These are phyloP conservation scores for Pyrus communis DNA, from an alignment of 306 rosid species.

Conservation along the genomic window DNA sequence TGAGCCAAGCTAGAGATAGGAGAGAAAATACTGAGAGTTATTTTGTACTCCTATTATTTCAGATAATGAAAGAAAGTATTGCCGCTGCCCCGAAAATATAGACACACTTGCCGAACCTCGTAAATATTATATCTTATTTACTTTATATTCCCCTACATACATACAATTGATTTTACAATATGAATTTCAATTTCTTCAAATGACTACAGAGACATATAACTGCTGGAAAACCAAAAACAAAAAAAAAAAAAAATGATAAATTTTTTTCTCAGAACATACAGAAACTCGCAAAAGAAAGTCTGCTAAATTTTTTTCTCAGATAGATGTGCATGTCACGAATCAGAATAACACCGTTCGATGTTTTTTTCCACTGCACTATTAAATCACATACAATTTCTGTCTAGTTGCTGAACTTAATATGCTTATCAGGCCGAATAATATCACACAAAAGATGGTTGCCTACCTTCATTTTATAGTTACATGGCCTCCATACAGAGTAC, in stretches of 20 bases:
- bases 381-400: neutral
- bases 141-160: too few species aligned
- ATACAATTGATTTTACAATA: too few species aligned
- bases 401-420: neutral
- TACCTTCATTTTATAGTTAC: conserved; percentile 9
- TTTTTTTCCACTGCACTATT: neutral
- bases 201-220: neutral
- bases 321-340: neutral
- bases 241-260: neutral
- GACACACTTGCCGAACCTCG: too few species aligned
- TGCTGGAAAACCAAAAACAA: neutral
- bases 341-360: neutral
- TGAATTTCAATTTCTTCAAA: too few species aligned
- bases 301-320: neutral
- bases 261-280: neutral
- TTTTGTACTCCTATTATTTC: too few species aligned
- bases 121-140: too few species aligned
- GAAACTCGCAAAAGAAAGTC: neutral
- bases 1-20: too few species aligned
- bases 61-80: too few species aligned
- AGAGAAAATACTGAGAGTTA: too few species aligned
- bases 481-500: conserved; percentile 23
- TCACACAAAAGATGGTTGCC: conserved; percentile 12
- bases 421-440: neutral
- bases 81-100: too few species aligned